Evolutionary conservation across 1,139 yeast species (phyloP).

Genomic region (Kazachstania sp.): DNA sequence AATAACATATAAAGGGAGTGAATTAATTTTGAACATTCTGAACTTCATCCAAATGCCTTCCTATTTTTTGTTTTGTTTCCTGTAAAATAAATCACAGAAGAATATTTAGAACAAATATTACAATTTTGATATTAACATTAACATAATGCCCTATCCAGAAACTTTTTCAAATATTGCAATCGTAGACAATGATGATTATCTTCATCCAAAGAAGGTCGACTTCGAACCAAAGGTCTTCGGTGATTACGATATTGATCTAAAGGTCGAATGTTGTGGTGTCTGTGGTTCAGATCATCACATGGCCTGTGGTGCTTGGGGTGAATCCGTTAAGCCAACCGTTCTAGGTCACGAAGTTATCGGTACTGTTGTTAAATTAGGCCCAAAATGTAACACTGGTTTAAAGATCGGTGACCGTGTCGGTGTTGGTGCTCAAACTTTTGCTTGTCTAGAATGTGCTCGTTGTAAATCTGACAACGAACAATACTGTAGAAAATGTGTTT

Average conservation of each 20-base stretch:
- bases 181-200: conserved; percentile 37
- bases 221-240: conserved; percentile 29
- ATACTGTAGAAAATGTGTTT: conserved; percentile 38
- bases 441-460: conserved; percentile 41
- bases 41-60: background rate
- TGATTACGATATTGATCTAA: conserved; percentile 33
- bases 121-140: background rate
- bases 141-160: conserved; percentile 31
- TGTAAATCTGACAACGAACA: conserved; percentile 39
- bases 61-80: background rate
- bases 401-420: conserved; percentile 46
- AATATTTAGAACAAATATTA: background rate
- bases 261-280: conserved; percentile 43
- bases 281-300: conserved; percentile 48
- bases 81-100: background rate
- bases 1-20: background rate
- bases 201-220: conserved; percentile 35
- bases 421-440: conserved; percentile 42
- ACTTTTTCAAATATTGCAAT: conserved; percentile 42
- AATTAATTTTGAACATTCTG: background rate
- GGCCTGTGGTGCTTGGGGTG: conserved; percentile 34
- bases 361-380: conserved; percentile 39
- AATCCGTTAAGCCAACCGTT: conserved; percentile 28
- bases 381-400: conserved; percentile 27
- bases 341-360: conserved; percentile 39